Evolutionary conservation across 805 yeast genomes (phyloP).

Genomic region (Metschnikowia peoriensis): DNA sequence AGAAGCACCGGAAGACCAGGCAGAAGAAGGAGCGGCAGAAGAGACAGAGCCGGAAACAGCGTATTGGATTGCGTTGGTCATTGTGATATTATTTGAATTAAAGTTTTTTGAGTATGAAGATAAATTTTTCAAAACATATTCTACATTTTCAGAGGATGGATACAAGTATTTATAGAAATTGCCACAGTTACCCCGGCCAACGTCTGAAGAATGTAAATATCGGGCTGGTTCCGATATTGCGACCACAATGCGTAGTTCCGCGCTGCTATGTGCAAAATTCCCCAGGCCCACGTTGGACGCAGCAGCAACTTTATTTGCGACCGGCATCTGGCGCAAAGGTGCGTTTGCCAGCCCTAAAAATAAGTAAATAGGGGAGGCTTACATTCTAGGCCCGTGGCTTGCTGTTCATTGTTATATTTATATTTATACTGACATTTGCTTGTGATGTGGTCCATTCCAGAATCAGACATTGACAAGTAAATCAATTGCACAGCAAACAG

Average conservation of each 20-base stretch:
- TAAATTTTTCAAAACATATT: neutral
- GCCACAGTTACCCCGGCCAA: neutral
- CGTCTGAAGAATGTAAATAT: neutral
- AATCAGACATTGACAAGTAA: too few relatives aligned
- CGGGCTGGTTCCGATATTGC: neutral
- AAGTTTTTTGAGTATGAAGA: neutral
- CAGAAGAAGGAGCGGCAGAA: conserved; percentile 3
- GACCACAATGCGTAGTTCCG: neutral
- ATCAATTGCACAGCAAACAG: too few relatives aligned
- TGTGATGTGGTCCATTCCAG: too few relatives aligned
- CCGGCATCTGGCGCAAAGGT: neutral
- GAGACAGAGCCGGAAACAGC: conserved; percentile 21
- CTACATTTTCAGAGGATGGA: neutral
- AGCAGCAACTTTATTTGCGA: neutral
- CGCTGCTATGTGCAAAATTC: neutral
- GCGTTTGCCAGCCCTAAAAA: neutral
- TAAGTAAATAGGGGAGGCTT: too few relatives aligned
- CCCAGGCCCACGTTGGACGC: neutral
- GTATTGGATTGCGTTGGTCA: conserved; percentile 33
- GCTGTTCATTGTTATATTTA: neutral
- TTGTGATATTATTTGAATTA: conserved; percentile 7
- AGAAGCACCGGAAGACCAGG: neutral
- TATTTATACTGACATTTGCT: too few relatives aligned
- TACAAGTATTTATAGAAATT: conserved; percentile 3
- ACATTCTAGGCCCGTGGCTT: neutral